These are phyloP conservation scores for Fagopyrum esculentum DNA, from an alignment of 148 eudicot species.

Conservation along the genomic window DNA sequence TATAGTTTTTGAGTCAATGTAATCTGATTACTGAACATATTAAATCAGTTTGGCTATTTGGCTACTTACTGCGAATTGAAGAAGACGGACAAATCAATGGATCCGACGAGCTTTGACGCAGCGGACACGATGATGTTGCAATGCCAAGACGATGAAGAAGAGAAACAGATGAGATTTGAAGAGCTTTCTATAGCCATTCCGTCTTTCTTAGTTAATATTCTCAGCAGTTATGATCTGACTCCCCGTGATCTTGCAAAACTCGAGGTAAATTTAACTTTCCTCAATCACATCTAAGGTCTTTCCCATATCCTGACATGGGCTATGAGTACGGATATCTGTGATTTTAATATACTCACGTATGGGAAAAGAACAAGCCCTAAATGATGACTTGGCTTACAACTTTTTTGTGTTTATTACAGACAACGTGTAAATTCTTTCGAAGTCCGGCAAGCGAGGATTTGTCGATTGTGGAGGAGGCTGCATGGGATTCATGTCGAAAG, in stretches of 20 bases:
- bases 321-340: no score
- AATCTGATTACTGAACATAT: no score
- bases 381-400: neutral
- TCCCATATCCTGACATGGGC: no score
- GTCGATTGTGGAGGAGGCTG: slow-evolving; percentile 84
- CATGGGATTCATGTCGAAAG: slow-evolving; percentile 81
- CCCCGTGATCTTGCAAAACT: slow-evolving; percentile 84
- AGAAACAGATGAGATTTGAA: slow-evolving; percentile 23
- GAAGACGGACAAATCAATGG: no score
- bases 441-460: slow-evolving; percentile 67
- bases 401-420: slow-evolving; percentile 38
- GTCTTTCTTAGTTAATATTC: slow-evolving; percentile 76
- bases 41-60: no score
- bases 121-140: no score
- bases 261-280: slow-evolving; percentile 72
- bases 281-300: neutral
- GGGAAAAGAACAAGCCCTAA: neutral
- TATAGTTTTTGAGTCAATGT: no score
- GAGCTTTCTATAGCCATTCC: slow-evolving; percentile 87
- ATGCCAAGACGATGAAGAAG: neutral
- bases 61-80: no score
- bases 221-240: slow-evolving; percentile 56
- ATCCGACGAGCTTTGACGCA: no score
- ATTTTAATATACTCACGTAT: no score
- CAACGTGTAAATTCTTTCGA: slow-evolving; percentile 81